Percentiles rank a stretch among this genome's conserved stretches.
Evolutionary conservation across 768 basidiomycete species (phyloP).

Genomic region (Pulveroboletus sp.): DNA sequence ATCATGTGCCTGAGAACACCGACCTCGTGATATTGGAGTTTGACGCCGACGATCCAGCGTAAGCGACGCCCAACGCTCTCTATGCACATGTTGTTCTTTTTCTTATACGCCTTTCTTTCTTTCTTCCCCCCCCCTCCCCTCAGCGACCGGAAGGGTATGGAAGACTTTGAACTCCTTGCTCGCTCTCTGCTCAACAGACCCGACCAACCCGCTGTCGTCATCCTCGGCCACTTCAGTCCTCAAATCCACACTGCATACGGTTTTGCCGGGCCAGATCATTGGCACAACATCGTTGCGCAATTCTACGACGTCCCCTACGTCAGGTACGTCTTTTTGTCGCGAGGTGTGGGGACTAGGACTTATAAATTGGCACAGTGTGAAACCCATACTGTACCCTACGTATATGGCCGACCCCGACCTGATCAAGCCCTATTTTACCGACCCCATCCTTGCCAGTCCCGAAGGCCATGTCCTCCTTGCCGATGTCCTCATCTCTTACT

Average conservation of each 20-base stretch:
- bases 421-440: constrained; percentile 68
- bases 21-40: constrained; percentile 96
- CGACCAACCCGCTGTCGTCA: constrained; percentile 86
- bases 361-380: constrained; percentile 45
- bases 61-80: constrained; percentile 30
- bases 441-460: constrained; percentile 76
- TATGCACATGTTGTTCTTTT: not conserved
- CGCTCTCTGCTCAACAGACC: constrained; percentile 88
- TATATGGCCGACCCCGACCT: constrained; percentile 73
- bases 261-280: constrained; percentile 85
- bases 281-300: constrained; percentile 87
- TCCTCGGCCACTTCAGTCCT: constrained; percentile 94
- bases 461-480: constrained; percentile 80
- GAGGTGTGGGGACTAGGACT: not conserved
- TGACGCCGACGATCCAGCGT: constrained; percentile 86
- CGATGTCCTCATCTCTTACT: constrained; percentile 89
- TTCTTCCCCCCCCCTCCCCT: too few species aligned
- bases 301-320: constrained; percentile 97
- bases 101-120: not conserved
- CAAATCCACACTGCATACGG: constrained; percentile 76
- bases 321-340: constrained; percentile 36
- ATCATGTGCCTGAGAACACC: constrained; percentile 90
- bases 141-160: constrained; percentile 67
- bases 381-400: constrained; percentile 74
- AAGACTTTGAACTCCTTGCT: constrained; percentile 88